Percentiles rank a stretch among this genome's conserved stretches.
Conservation (phyloP, 1,284 basidiomycete species). For the Ganoderma lucidum region DNA sequence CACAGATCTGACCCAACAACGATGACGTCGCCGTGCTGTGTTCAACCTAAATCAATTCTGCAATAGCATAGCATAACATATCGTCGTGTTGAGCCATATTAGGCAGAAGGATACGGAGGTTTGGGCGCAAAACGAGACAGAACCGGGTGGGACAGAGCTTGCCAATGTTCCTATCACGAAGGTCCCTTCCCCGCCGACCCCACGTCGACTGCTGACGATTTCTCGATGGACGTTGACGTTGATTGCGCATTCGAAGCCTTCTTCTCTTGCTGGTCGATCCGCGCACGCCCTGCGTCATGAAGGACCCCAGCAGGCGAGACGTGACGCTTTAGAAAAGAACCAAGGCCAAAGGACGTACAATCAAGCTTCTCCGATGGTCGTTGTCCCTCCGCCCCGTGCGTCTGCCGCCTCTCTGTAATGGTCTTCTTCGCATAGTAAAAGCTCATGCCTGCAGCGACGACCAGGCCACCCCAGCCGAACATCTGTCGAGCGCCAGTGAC, state of each 20-base stretch:
- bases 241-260: background rate
- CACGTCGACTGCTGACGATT: constrained; percentile 11
- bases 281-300: constrained; percentile 29
- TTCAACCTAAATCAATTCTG: background rate
- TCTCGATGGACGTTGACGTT: background rate
- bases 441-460: constrained; percentile 53
- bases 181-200: constrained; percentile 14
- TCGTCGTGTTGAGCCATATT: background rate
- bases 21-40: background rate
- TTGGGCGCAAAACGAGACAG: background rate
- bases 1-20: no score
- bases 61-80: background rate
- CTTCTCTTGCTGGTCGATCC: constrained; percentile 31
- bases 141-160: background rate
- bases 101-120: background rate
- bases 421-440: constrained; percentile 55
- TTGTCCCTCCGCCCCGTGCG: constrained; percentile 43
- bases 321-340: background rate
- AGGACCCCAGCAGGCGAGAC: background rate
- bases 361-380: constrained; percentile 48
- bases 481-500: constrained; percentile 33
- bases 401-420: constrained; percentile 49
- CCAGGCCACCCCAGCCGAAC: constrained; percentile 49
- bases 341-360: constrained; percentile 42
- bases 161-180: constrained; percentile 16